Evolutionary conservation across 805 yeast genomes (phyloP).

Genomic region (Ogataea ramenticola): DNA sequence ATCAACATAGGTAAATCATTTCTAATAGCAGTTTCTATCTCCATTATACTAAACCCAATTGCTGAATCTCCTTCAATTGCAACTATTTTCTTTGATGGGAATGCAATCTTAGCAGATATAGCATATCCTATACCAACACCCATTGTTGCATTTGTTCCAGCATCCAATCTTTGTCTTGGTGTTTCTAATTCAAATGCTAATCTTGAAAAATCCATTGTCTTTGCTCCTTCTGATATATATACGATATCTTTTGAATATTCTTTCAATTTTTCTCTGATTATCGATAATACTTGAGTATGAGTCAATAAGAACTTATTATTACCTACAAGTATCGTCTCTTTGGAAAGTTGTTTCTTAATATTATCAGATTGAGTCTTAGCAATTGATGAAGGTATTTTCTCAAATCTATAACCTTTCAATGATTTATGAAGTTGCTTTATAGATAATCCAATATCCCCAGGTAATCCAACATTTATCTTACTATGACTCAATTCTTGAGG

Average conservation of each 20-base stretch:
- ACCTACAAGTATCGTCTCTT: slow-evolving; percentile 19
- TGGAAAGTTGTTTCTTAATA: slow-evolving; percentile 24
- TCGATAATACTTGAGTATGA: slow-evolving; percentile 49
- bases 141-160: slow-evolving; percentile 76
- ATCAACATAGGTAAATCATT: slow-evolving; percentile 45
- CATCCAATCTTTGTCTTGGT: slow-evolving; percentile 55
- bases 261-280: slow-evolving; percentile 33
- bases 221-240: slow-evolving; percentile 65
- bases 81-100: slow-evolving; percentile 38
- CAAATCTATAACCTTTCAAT: slow-evolving; percentile 18
- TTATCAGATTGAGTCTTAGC: slow-evolving; percentile 22
- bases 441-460: slow-evolving; percentile 45
- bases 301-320: slow-evolving; percentile 25
- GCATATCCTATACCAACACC: slow-evolving; percentile 70
- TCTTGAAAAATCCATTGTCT: slow-evolving; percentile 68
- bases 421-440: slow-evolving; percentile 25
- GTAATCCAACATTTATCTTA: slow-evolving; percentile 6
- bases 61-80: slow-evolving; percentile 75
- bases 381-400: slow-evolving; percentile 22
- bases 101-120: slow-evolving; percentile 46
- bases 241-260: slow-evolving; percentile 27
- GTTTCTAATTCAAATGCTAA: slow-evolving; percentile 45
- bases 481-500: slow-evolving; percentile 44
- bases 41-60: slow-evolving; percentile 68
- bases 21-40: slow-evolving; percentile 62